These are phyloP conservation scores for Yamadazyma laniorum DNA, from an alignment of 805 yeast species.

Conservation along the genomic window DNA sequence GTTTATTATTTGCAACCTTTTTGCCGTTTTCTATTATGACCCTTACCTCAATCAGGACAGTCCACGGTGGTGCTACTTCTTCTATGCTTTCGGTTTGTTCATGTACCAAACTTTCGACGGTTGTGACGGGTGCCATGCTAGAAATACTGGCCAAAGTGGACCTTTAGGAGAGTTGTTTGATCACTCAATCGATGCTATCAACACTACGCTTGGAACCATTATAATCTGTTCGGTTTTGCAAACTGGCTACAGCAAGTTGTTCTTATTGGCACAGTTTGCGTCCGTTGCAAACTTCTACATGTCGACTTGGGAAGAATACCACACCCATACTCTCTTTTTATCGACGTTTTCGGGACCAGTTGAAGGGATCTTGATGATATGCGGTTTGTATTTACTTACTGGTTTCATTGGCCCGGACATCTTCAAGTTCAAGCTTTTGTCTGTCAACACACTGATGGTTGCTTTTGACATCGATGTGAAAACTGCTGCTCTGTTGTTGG, in stretches of 20 bases:
- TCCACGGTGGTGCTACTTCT: constrained; percentile 75
- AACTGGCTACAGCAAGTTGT: constrained; percentile 64
- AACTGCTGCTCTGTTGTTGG: constrained; percentile 37
- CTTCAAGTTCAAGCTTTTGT: constrained; percentile 51
- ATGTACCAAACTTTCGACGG: constrained; percentile 95
- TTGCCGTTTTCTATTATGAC: constrained; percentile 67
- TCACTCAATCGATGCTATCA: constrained; percentile 73
- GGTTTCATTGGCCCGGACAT: constrained; percentile 67
- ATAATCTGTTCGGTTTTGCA: constrained; percentile 76
- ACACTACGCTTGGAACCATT: constrained; percentile 76
- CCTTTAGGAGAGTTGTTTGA: constrained; percentile 94
- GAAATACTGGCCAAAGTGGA: constrained; percentile 92
- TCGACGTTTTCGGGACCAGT: constrained; percentile 91
- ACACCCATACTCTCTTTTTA: constrained; percentile 77
- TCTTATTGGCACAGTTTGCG: constrained; percentile 67
- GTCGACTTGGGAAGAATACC: constrained; percentile 95
- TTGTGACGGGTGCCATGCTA: constrained; percentile 93
- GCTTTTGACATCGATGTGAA: constrained; percentile 25
- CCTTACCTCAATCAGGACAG: constrained; percentile 58
- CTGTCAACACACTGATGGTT: constrained; percentile 34
- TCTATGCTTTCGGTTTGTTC: constrained; percentile 80
- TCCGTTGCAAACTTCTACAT: constrained; percentile 78
- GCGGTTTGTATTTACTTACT: constrained; percentile 54
- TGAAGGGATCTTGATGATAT: constrained; percentile 78
- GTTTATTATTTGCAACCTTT: constrained; percentile 64